A percentile compares a stretch with the other conserved stretches of the same genome.
Evolutionary conservation across 257 asterid genomes (phyloP).

Genomic region (Primulina eburnea): DNA sequence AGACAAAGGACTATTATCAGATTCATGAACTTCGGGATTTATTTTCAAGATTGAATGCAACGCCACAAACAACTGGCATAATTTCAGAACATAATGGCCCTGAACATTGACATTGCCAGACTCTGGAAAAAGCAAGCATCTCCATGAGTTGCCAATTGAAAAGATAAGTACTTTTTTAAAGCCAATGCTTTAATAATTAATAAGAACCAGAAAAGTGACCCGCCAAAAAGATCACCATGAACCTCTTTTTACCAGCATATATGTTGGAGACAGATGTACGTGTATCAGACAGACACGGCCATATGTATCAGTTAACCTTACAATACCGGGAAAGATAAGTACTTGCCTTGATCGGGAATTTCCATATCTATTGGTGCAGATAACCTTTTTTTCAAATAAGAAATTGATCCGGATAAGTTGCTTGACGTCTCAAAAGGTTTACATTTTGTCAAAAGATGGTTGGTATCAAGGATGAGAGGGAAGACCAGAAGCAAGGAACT

Average conservation of each 20-base stretch:
- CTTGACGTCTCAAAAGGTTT: slow-evolving; percentile 49
- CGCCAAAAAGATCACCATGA: slow-evolving; percentile 19
- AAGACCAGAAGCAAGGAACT: slow-evolving; percentile 51
- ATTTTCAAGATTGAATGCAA: slow-evolving; percentile 53
- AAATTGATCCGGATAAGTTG: slow-evolving; percentile 53
- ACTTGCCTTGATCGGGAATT: slow-evolving; percentile 52
- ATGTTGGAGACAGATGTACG: not conserved
- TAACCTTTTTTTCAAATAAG: slow-evolving; percentile 56
- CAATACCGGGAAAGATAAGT: slow-evolving; percentile 10
- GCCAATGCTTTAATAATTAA: not conserved
- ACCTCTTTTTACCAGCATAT: slow-evolving; percentile 2
- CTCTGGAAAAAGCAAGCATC: slow-evolving; percentile 36
- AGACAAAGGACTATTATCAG: slow-evolving; percentile 30
- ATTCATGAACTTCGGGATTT: slow-evolving; percentile 37
- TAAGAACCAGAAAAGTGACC: slow-evolving; percentile 13
- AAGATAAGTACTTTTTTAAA: slow-evolving; percentile 1
- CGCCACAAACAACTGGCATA: slow-evolving; percentile 64
- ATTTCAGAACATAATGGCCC: slow-evolving; percentile 67
- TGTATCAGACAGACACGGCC: not conserved
- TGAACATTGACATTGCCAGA: slow-evolving; percentile 41
- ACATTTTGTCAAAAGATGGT: slow-evolving; percentile 70
- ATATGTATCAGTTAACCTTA: not conserved
- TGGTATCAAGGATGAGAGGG: slow-evolving; percentile 62
- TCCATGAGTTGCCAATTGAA: slow-evolving; percentile 25
- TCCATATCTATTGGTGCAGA: slow-evolving; percentile 51